A percentile compares a stretch with the other conserved stretches of the same genome.
Evolutionary conservation across 1,139 yeast genomes (phyloP).

Genomic region (Zhuliangozyma blackwelliae): DNA sequence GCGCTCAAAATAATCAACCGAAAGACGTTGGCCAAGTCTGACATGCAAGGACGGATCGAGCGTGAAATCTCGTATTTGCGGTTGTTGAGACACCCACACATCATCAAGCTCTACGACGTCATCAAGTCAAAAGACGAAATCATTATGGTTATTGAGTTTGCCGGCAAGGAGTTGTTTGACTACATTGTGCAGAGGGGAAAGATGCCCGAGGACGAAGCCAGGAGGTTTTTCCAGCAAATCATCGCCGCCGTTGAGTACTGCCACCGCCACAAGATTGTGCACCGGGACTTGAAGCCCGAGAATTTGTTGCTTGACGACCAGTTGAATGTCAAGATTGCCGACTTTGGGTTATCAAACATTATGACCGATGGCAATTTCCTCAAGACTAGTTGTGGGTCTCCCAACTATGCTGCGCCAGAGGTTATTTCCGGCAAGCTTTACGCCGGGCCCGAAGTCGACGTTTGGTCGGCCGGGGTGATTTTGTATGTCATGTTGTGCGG

Average conservation of each 20-base stretch:
- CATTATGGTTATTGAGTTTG: conserved; percentile 96
- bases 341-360: conserved; percentile 90
- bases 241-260: conserved; percentile 98
- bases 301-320: conserved; percentile 87
- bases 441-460: conserved; percentile 99
- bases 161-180: conserved; percentile 93
- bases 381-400: conserved; percentile 95
- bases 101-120: conserved; percentile 92
- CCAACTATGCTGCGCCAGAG: conserved; percentile 98
- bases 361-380: conserved; percentile 98
- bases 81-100: conserved; percentile 91
- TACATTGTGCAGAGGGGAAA: conserved; percentile 93
- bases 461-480: conserved; percentile 98
- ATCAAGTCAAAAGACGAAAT: conserved; percentile 94
- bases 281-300: conserved; percentile 93
- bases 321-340: conserved; percentile 92
- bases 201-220: conserved; percentile 91
- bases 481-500: conserved; percentile 97
- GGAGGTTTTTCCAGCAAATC: conserved; percentile 94
- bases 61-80: conserved; percentile 90
- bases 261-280: conserved; percentile 96
- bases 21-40: conserved; percentile 89
- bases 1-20: conserved; percentile 93
- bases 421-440: conserved; percentile 93
- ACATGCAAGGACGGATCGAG: conserved; percentile 97